Conservation (phyloP, 1,284 basidiomycete species). For the Sanghuangporus sanghuang region DNA sequence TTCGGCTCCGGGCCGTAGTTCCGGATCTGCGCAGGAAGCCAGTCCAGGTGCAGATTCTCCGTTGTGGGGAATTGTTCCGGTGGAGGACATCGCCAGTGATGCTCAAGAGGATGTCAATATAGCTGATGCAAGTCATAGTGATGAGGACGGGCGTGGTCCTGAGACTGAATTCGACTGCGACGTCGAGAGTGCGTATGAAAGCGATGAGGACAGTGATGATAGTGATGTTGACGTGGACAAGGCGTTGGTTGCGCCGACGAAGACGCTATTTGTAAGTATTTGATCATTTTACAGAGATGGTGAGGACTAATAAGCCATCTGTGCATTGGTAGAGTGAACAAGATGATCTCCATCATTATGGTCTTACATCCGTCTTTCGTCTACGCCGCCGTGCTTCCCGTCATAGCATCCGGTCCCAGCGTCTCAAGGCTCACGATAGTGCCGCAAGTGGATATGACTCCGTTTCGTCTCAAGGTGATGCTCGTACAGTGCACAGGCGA, state of each 20-base stretch:
- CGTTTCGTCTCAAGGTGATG: slow-evolving; percentile 19
- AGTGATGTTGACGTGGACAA: slow-evolving; percentile 13
- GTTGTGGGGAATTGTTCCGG: not conserved
- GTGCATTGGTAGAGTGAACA: slow-evolving; percentile 25
- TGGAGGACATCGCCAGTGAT: not conserved
- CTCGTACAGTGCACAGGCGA: not conserved
- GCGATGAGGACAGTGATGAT: slow-evolving; percentile 9
- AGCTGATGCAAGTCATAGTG: not conserved
- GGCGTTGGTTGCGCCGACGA: slow-evolving; percentile 8
- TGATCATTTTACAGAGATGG: not conserved
- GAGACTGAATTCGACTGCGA: slow-evolving; percentile 3
- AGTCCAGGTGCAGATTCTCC: not conserved
- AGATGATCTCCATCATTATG: slow-evolving; percentile 31
- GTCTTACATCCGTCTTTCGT: slow-evolving; percentile 34
- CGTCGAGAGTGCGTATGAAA: slow-evolving; percentile 8
- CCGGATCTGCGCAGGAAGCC: not conserved
- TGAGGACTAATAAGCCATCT: not conserved
- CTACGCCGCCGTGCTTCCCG: slow-evolving; percentile 24
- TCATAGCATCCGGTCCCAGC: slow-evolving; percentile 18
- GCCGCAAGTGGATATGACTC: slow-evolving; percentile 6
- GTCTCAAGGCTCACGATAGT: slow-evolving; percentile 13
- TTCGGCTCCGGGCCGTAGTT: not conserved
- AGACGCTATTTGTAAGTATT: slow-evolving; percentile 14
- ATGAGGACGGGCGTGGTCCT: not conserved
- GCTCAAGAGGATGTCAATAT: not conserved